Evolutionary conservation across 2,329 filamentous ascomycete genomes (phyloP).

Genomic region (Fusarium aywerte): DNA sequence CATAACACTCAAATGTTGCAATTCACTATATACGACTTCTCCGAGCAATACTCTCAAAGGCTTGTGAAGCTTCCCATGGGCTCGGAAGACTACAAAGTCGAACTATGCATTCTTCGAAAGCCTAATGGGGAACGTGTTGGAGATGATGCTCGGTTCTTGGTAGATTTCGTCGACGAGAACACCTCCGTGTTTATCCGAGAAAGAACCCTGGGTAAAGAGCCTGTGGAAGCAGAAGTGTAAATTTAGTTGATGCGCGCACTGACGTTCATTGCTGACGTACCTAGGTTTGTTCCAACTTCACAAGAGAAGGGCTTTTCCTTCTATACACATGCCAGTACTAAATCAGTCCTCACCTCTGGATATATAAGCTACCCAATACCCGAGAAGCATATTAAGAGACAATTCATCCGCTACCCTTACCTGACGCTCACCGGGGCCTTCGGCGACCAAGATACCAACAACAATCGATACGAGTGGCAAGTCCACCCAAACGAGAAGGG

Average conservation of each 20-base stretch:
- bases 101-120: slow-evolving; percentile 15
- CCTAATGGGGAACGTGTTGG: neutral
- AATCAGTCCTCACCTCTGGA: neutral
- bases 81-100: slow-evolving; percentile 11
- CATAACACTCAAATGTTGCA: neutral
- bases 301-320: neutral
- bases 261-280: neutral
- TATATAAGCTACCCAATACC: neutral
- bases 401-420: neutral
- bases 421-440: neutral
- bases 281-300: neutral
- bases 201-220: neutral
- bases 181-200: neutral
- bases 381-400: neutral
- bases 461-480: neutral
- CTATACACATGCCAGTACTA: neutral
- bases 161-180: neutral
- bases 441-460: neutral
- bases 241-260: neutral
- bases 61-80: neutral
- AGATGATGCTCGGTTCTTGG: slow-evolving; percentile 16
- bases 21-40: slow-evolving; percentile 12
- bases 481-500: neutral
- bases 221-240: slow-evolving; percentile 14
- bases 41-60: neutral